Conservation (phyloP, 352 stramenopile species). For the Phytophthora europaea region DNA sequence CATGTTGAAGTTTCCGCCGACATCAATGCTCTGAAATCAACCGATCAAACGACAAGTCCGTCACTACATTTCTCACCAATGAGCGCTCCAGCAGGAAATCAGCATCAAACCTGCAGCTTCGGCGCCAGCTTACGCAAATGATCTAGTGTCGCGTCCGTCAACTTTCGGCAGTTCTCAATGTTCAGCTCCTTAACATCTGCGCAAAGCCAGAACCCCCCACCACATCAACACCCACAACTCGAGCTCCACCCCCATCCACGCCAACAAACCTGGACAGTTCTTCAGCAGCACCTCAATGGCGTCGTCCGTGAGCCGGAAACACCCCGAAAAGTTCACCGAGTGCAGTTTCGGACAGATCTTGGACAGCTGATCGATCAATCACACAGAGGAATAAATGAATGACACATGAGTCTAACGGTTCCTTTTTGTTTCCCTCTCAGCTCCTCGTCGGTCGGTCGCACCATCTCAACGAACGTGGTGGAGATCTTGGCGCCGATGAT, state of each 20-base stretch:
- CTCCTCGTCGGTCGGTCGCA: conserved; percentile 22
- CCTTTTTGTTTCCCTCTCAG: neutral
- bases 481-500: conserved; percentile 89
- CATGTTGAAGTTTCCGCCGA: conserved; percentile 93
- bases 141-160: conserved; percentile 83
- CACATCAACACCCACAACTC: conserved; percentile 4
- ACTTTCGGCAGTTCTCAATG: conserved; percentile 91
- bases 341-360: conserved; percentile 87
- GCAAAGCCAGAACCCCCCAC: neutral
- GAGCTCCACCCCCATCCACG: neutral
- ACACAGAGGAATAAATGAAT: neutral
- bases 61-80: neutral
- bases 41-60: neutral
- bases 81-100: neutral
- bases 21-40: conserved; percentile 75
- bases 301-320: conserved; percentile 90
- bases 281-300: conserved; percentile 83
- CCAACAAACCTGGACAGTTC: conserved; percentile 72
- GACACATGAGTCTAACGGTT: neutral
- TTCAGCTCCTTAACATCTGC: conserved; percentile 91
- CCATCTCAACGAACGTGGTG: conserved; percentile 76
- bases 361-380: conserved; percentile 57
- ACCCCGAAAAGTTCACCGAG: conserved; percentile 88
- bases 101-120: conserved; percentile 77
- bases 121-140: conserved; percentile 81